Conservation (phyloP, 495 filamentous ascomycete species). For the Pyronema omphalodes region DNA sequence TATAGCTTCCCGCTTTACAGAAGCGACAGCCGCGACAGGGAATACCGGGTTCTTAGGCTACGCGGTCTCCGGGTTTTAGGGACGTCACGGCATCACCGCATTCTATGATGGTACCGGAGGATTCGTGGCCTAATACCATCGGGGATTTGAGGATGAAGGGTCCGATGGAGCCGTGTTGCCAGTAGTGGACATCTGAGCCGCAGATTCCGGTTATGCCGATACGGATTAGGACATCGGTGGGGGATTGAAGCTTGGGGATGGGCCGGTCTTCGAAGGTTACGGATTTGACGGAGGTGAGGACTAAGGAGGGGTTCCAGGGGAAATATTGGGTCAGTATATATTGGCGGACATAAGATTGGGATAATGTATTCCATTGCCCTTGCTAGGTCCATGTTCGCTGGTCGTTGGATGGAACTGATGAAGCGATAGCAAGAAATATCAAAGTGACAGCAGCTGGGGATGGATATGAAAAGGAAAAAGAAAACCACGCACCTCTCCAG, state of each 20-base stretch:
- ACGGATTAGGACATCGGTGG: conserved; percentile 62
- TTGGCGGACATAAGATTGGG: too few relatives aligned
- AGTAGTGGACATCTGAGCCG: conserved; percentile 87
- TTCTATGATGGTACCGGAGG: conserved; percentile 50
- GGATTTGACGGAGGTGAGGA: conserved; percentile 53
- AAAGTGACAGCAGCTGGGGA: too few relatives aligned
- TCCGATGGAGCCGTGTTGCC: conserved; percentile 67
- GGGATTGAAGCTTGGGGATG: conserved; percentile 42
- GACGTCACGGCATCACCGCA: conserved; percentile 43
- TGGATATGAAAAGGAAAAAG: too few relatives aligned
- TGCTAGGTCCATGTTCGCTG: too few relatives aligned
- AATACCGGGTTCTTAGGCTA: conserved; percentile 70
- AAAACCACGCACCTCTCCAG: too few relatives aligned
- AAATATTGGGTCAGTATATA: too few relatives aligned
- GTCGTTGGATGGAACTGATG: too few relatives aligned
- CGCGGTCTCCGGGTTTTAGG: conserved; percentile 47
- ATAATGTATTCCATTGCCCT: too few relatives aligned
- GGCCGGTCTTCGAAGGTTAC: conserved; percentile 62
- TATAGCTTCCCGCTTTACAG: conserved; percentile 65
- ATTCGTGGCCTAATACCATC: conserved; percentile 91
- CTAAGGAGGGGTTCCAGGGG: conserved; percentile 87
- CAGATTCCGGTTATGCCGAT: conserved; percentile 82
- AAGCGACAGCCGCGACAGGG: conserved; percentile 56
- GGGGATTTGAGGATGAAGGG: conserved; percentile 62
- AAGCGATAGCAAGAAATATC: too few relatives aligned